Evolutionary conservation across 352 stramenopile species (phyloP).

Genomic region (Bremia lactucae): DNA sequence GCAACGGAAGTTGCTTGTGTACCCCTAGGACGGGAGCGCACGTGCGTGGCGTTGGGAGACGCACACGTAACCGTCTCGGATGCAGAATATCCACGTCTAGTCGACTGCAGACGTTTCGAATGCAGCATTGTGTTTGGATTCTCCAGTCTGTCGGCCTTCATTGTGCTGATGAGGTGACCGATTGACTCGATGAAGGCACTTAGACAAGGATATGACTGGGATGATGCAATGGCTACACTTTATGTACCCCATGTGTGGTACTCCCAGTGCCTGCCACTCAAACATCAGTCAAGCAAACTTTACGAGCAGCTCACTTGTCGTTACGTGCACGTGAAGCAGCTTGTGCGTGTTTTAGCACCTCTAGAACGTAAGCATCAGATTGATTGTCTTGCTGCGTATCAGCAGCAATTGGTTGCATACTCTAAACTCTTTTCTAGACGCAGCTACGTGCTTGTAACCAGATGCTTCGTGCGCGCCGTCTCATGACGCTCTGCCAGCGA

Average conservation of each 20-base stretch:
- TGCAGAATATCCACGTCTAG: background rate
- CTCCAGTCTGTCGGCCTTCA: slow-evolving; percentile 19
- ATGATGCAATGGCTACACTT: background rate
- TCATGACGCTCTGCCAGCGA: slow-evolving; percentile 29
- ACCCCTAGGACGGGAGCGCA: slow-evolving; percentile 35
- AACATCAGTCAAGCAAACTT: slow-evolving; percentile 1
- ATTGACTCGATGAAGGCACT: no score
- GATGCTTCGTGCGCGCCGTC: slow-evolving; percentile 28
- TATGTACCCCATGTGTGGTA: slow-evolving; percentile 1
- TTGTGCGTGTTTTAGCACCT: background rate
- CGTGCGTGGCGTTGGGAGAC: slow-evolving; percentile 27
- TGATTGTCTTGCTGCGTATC: background rate
- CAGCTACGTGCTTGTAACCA: background rate
- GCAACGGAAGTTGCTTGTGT: slow-evolving; percentile 28
- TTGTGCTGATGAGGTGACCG: background rate
- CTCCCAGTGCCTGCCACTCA: slow-evolving; percentile 7
- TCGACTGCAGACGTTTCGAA: slow-evolving; percentile 8
- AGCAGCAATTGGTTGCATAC: background rate
- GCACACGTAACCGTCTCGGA: slow-evolving; percentile 17
- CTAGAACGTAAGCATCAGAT: background rate
- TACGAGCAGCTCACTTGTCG: slow-evolving; percentile 7
- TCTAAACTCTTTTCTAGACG: background rate
- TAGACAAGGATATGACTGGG: no score
- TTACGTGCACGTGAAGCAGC: background rate
- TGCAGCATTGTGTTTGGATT: slow-evolving; percentile 15